These are phyloP conservation scores for barrel medic (Medicago truncatula) DNA, from an alignment of 306 rosid species.

Conservation along the genomic window MtrunA17r5.0-ANR NC_053042.1:4377001-4377500, in stretches of 20 bases:
- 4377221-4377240: constrained; percentile 10
- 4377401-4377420: constrained; percentile 87
- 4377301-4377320: constrained; percentile 24
- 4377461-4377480: constrained; percentile 18
- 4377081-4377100: constrained; percentile 12
- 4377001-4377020: constrained; percentile 98
- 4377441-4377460: constrained; percentile 17
- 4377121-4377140: constrained; percentile 16
- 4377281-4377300: constrained; percentile 2
- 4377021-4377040: constrained; percentile 95
- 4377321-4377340: neutral
- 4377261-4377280: constrained; percentile 11
- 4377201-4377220: neutral
- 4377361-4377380: constrained; percentile 28
- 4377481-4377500: constrained; percentile 27
- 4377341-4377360: constrained; percentile 38
- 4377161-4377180: neutral
- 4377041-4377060: constrained; percentile 97
- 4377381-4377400: constrained; percentile 87
- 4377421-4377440: constrained; percentile 80
- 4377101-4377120: constrained; percentile 19
- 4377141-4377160: constrained; percentile 23
- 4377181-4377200: too few species aligned
- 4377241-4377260: constrained; percentile 28
- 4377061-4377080: constrained; percentile 32